phyloP scores from a whole-genome alignment of 257 asterid genomes.

The Rhazya stricta region DNA sequence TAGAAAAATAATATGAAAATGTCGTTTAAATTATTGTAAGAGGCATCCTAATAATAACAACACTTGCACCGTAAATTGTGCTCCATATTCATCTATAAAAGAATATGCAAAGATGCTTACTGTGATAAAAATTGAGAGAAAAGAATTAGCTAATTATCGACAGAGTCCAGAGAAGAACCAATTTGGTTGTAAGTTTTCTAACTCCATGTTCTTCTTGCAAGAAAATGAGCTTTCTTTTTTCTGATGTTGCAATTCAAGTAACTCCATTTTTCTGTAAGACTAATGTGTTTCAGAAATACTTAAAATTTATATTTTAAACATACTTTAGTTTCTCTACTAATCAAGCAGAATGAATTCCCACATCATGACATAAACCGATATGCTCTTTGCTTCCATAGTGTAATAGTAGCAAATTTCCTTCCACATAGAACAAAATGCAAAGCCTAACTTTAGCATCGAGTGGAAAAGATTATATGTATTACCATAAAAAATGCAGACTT shows the following conservation, averaged over 20 bases:
- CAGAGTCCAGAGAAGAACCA: neutral
- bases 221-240: neutral
- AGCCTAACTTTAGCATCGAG: neutral
- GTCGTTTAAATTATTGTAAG: neutral
- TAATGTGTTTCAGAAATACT: neutral
- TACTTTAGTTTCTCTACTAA: neutral
- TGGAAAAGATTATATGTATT: neutral
- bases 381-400: neutral
- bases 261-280: neutral
- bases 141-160: neutral
- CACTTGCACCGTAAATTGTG: too few relatives aligned
- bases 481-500: neutral
- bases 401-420: neutral
- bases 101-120: neutral
- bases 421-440: neutral
- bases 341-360: neutral
- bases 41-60: neutral
- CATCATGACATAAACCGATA: neutral
- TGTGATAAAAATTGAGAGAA: neutral
- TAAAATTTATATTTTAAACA: neutral
- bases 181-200: neutral
- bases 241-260: neutral
- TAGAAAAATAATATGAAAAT: conserved; percentile 15
- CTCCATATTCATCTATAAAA: neutral
- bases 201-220: neutral